Base-by-base conservation (phyloP, 768 basidiomycete genomes). In the Pilatotrama ljubarskyi region DNA sequence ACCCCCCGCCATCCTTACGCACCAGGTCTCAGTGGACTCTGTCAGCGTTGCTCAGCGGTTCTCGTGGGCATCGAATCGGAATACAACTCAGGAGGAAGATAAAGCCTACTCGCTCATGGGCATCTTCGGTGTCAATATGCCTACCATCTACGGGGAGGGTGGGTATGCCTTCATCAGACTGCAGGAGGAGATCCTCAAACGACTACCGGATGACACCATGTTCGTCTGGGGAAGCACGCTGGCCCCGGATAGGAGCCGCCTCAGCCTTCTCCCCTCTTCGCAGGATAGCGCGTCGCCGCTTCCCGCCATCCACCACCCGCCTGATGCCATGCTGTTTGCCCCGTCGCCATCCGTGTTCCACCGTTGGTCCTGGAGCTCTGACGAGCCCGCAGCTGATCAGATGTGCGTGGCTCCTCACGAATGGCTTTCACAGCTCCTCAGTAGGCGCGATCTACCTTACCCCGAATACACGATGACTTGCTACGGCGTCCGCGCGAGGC, bases 151-250 rank as follows among this genome's bases (percentile, higher is more conserved):
- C 18, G 50, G 50, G 3, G 50, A 51, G 22, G 50, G 50, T 2
- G n/a, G 35, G 18, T 37, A 22, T 15, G 50, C 50, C 3, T 51
- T 51, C 20, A n/a, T 51, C 13, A 17, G 50, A n/a, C 50, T 51
- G 18, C 50, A 51, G 29, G 50, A 51, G 22, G 50, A 51, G 20
- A 51, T 51, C 18, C 32, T 51, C 32, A 51, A 51, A 20, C 50
- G 36, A 11, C 8, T 51, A n/a, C 50, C 50, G 36, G 50, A 51
- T 18, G 32, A 36, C 11, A 20, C 50, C 2, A 14, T 51, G 15
- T 51, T 51, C 36, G 36, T 37, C 1, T 51, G 50, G 50, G 50
- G 50, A 2, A 32, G 22, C 22, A 8, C 24, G 41, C n/a, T 42
- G 17, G 13, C n/a, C 15, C 17, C 41, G n/a, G 41, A 42, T 18